Percentiles rank a stretch among this genome's conserved stretches.
Evolutionary conservation across 352 stramenopile species (phyloP).

Genomic region (Phytophthora hybrid): DNA sequence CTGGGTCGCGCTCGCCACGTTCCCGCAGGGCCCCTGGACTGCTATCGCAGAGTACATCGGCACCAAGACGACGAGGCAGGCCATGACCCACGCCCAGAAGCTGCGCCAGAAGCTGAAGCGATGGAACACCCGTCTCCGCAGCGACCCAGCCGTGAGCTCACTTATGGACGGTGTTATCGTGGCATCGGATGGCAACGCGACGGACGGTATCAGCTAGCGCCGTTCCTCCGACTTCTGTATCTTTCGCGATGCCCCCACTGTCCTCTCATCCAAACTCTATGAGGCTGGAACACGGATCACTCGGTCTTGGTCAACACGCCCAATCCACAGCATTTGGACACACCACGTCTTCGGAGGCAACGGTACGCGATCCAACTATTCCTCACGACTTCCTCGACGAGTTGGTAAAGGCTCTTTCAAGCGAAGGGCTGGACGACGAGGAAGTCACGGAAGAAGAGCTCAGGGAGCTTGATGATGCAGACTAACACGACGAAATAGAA

Average conservation of each 20-base stretch:
- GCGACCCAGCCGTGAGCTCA: slow-evolving; percentile 32
- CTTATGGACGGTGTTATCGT: slow-evolving; percentile 37
- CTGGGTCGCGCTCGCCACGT: slow-evolving; percentile 46
- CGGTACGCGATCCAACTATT: slow-evolving; percentile 3
- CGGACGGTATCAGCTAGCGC: slow-evolving; percentile 8
- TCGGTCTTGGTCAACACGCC: slow-evolving; percentile 1
- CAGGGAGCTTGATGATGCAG: slow-evolving; percentile 25
- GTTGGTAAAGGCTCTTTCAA: slow-evolving; percentile 16
- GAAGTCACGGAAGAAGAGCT: slow-evolving; percentile 29
- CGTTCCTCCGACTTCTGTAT: slow-evolving; percentile 5
- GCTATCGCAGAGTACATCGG: slow-evolving; percentile 59
- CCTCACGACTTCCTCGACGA: slow-evolving; percentile 27
- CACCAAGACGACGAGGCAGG: slow-evolving; percentile 63
- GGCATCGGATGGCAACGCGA: slow-evolving; percentile 5
- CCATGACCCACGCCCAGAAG: slow-evolving; percentile 70
- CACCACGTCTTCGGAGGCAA: neutral
- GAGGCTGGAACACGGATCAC: neutral
- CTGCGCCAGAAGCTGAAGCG: slow-evolving; percentile 59
- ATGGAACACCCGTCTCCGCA: slow-evolving; percentile 44
- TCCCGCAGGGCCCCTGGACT: slow-evolving; percentile 61
- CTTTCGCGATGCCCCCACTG: neutral
- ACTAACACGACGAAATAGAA: neutral
- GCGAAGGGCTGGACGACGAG: slow-evolving; percentile 18
- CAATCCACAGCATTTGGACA: neutral
- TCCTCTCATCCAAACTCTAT: neutral